These are phyloP conservation scores for Microsporum canis DNA, from an alignment of 2,329 filamentous ascomycete species.

Conservation along the genomic window DNA sequence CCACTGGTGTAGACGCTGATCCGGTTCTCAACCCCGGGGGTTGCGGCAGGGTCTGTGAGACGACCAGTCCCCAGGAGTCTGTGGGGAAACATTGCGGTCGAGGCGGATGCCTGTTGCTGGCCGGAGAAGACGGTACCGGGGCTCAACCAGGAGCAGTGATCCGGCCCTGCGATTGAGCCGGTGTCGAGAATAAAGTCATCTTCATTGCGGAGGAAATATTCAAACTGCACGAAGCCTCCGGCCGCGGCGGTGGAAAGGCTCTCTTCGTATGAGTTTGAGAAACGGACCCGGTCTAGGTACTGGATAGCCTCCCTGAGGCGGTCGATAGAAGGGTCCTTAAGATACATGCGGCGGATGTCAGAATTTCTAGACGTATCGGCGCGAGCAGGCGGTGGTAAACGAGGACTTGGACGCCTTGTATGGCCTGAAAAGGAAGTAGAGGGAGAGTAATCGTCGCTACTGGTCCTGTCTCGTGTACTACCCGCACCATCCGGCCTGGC, in stretches of 20 bases:
- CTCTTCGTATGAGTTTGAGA: conserved; percentile 43
- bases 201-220: conserved; percentile 41
- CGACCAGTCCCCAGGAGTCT: conserved; percentile 21
- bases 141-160: conserved; percentile 50
- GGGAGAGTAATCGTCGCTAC: conserved; percentile 5
- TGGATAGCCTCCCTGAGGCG: conserved; percentile 48
- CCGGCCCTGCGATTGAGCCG: conserved; percentile 38
- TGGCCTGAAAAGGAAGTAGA: not conserved
- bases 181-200: conserved; percentile 50
- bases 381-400: not conserved
- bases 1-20: conserved; percentile 29
- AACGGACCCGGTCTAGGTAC: conserved; percentile 50
- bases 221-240: conserved; percentile 42
- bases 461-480: conserved; percentile 9
- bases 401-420: not conserved
- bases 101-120: conserved; percentile 46
- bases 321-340: conserved; percentile 25
- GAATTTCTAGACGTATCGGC: conserved; percentile 20
- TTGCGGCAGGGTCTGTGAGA: conserved; percentile 25
- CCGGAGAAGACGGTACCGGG: conserved; percentile 51
- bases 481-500: conserved; percentile 12
- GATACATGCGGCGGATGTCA: conserved; percentile 28
- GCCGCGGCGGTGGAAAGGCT: conserved; percentile 43
- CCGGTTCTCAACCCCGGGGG: conserved; percentile 27
- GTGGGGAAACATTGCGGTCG: conserved; percentile 21